Evolutionary conservation across 495 filamentous ascomycete genomes (phyloP), one percentile per base, ranked within the genome.

Genomic region (Cercophora sp.): DNA sequence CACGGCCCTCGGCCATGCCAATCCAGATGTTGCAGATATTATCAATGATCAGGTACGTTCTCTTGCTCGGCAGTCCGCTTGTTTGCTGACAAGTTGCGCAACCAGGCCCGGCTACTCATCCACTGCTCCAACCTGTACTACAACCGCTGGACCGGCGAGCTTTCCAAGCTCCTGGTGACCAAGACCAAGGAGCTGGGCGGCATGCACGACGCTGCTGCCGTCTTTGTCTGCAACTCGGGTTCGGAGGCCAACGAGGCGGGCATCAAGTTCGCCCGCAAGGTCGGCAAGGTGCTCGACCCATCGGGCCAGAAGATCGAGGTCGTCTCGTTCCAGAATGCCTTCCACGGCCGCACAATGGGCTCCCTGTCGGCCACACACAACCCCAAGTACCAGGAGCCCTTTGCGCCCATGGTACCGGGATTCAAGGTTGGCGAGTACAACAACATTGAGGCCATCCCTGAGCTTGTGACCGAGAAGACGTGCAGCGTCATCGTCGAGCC

Each of bases 321-420:
- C 11, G 85, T 97, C 48, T 91, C 87, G 26, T 98, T 97, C 77
- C 64, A 86, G 53, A 83, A 86, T 62, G 88, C 87, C 16, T 98
- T 98, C 82, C 93, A 98, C 70, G 93, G 93, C 56, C 85, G 93
- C 47, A 96, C 94, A 18, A 94, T 96, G 89, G 93, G 93, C 18
- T 78, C 83, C 18, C 70, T 98, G 22, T 91, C 86, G 19, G 93
- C 94, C 0, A 98, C 93, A 4, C 94, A 91, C n/a, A 98, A 98
- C 72, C 89, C 89, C 9, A 98, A 98, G 65, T 98, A 98, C 70
- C 93, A 98, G 66, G 82, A 84, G 15, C 94, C 93, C 2, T 98
- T 97, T 63, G 73, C 88, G 11, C 93, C 93, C 18, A 96, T 98
- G 90, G 70, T 98, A 3, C 93, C 94, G 0, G 93, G 93, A 2